Evolutionary conservation across 208 protist genomes (phyloP).

Genomic region (Trypanosoma lewisi): DNA sequence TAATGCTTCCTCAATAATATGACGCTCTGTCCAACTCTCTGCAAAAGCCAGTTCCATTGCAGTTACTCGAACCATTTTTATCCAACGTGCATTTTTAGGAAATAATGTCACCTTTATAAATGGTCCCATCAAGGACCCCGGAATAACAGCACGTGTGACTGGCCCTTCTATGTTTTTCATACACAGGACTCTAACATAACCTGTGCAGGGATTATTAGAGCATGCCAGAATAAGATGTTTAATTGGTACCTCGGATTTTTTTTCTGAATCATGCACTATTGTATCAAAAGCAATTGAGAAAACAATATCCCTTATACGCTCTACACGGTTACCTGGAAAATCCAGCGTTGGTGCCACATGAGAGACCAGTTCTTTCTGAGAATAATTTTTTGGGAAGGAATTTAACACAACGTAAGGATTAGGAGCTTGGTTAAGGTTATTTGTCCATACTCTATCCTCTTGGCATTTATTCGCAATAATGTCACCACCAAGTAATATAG

Average conservation of each 20-base stretch:
- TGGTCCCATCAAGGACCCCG: constrained; percentile 16
- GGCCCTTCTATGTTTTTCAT: constrained; percentile 12
- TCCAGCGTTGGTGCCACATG: constrained; percentile 11
- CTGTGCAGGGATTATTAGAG: constrained; percentile 26
- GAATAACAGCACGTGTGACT: constrained; percentile 14
- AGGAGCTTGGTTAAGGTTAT: constrained; percentile 20
- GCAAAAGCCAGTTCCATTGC: constrained; percentile 20
- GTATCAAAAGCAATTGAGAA: constrained; percentile 13
- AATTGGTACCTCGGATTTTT: constrained; percentile 4
- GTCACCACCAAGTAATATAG: constrained; percentile 9
- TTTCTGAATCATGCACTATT: background rate
- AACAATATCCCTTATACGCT: constrained; percentile 23
- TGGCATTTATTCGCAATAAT: background rate
- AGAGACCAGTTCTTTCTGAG: constrained; percentile 16
- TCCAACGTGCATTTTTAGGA: constrained; percentile 8
- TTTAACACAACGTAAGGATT: constrained; percentile 20
- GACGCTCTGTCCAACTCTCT: constrained; percentile 25
- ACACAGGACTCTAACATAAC: constrained; percentile 23
- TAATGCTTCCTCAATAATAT: constrained; percentile 22
- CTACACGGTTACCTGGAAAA: constrained; percentile 7
- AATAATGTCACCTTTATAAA: constrained; percentile 25
- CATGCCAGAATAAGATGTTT: constrained; percentile 21
- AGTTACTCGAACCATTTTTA: constrained; percentile 12
- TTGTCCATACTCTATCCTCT: constrained; percentile 22
- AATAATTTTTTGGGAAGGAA: constrained; percentile 16